Evolutionary conservation across 73 alveolate species (phyloP).

Genomic region (Stentor coeruleus): DNA sequence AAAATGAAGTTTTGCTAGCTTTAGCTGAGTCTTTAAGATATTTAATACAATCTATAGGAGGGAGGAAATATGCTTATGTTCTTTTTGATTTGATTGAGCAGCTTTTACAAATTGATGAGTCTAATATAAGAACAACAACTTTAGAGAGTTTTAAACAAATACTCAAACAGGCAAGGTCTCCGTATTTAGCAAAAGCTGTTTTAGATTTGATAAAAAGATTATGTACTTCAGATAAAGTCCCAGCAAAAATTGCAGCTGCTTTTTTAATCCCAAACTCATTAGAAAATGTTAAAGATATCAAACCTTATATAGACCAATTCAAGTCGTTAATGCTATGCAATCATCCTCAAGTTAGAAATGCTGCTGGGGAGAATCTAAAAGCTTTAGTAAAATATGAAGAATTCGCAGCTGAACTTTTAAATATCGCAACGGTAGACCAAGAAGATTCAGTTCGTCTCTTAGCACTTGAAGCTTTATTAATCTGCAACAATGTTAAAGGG

Average conservation of each 20-base stretch:
- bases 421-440: slow-evolving; percentile 46
- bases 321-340: slow-evolving; percentile 17
- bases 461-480: slow-evolving; percentile 39
- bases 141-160: slow-evolving; percentile 7
- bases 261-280: slow-evolving; percentile 52
- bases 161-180: slow-evolving; percentile 24
- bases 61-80: slow-evolving; percentile 52
- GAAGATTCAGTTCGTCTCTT: slow-evolving; percentile 65
- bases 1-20: slow-evolving; percentile 90
- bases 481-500: background rate
- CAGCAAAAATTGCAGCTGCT: slow-evolving; percentile 69
- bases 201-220: slow-evolving; percentile 49
- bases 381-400: slow-evolving; percentile 44
- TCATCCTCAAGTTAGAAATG: slow-evolving; percentile 54
- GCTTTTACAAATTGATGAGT: slow-evolving; percentile 75
- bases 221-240: slow-evolving; percentile 63
- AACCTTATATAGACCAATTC: slow-evolving; percentile 48
- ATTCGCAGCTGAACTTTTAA: slow-evolving; percentile 41
- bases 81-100: slow-evolving; percentile 66
- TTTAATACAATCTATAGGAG: slow-evolving; percentile 90
- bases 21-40: slow-evolving; percentile 78
- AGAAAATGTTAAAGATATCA: slow-evolving; percentile 36
- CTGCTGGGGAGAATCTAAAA: slow-evolving; percentile 54
- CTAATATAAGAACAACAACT: slow-evolving; percentile 71
- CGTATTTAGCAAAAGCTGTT: slow-evolving; percentile 54